phyloP scores from a whole-genome alignment of 768 basidiomycete species.

The Russula sp. region DNA sequence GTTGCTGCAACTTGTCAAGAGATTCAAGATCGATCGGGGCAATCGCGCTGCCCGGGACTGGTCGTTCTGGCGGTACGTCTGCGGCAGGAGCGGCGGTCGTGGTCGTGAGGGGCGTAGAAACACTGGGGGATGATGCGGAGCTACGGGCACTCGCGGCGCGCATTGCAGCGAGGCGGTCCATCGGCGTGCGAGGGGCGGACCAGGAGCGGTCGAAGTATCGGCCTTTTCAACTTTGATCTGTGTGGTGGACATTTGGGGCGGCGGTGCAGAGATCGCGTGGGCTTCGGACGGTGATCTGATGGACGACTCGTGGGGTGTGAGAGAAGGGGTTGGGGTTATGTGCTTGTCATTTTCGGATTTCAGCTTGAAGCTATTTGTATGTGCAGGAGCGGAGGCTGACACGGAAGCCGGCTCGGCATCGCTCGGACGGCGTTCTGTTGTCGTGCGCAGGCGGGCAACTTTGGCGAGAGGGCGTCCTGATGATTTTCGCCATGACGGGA shows the following conservation, averaged over 20 bases:
- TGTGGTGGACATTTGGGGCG: not conserved
- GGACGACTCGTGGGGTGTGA: constrained; percentile 11
- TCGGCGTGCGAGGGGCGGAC: constrained; percentile 1
- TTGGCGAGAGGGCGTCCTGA: constrained; percentile 7
- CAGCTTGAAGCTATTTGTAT: not conserved
- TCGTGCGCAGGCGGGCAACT: not conserved
- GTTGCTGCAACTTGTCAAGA: constrained; percentile 19
- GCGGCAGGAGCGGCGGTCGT: not conserved
- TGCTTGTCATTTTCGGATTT: constrained; percentile 2
- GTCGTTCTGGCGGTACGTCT: not conserved
- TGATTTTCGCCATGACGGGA: constrained; percentile 1
- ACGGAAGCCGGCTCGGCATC: not conserved
- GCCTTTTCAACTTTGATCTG: constrained; percentile 11
- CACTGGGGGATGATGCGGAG: not conserved
- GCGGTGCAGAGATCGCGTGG: not conserved
- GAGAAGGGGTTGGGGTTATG: constrained; percentile 14
- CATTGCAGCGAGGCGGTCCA: constrained; percentile 14
- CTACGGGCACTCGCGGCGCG: constrained; percentile 5
- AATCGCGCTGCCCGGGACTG: not conserved
- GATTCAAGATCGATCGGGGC: constrained; percentile 18
- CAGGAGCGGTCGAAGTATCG: not conserved
- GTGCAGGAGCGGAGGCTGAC: not conserved
- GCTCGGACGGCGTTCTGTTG: not conserved
- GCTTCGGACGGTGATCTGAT: not conserved
- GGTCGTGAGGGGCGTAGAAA: not conserved